phyloP scores from a whole-genome alignment of 305 asterid species.

The Fraxinus xanthoxyloides region DNA sequence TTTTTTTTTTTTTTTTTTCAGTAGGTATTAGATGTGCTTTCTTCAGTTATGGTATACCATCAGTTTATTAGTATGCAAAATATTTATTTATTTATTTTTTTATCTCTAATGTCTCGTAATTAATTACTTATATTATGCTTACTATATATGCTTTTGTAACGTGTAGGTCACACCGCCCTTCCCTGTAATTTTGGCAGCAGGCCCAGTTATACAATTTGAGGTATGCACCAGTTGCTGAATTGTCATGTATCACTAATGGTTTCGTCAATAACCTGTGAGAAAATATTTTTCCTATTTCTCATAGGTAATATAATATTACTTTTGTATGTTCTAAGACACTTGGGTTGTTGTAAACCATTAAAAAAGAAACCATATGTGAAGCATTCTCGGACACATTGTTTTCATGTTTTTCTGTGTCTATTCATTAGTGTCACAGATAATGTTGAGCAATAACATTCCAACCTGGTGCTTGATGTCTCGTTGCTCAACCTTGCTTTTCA shows the following conservation, averaged over 20 bases:
- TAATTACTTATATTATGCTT: not conserved
- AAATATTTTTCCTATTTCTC: not conserved
- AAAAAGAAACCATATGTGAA: not conserved
- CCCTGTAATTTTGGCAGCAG: slow-evolving; percentile 68
- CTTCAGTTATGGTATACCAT: not conserved
- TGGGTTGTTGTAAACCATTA: not conserved
- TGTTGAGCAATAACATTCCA: not conserved
- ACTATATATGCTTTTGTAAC: slow-evolving; percentile 26
- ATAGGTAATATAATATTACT: slow-evolving; percentile 1
- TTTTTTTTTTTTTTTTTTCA: not conserved
- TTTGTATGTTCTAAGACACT: slow-evolving; percentile 3
- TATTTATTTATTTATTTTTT: not conserved
- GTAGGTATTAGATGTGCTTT: not conserved
- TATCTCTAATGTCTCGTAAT: not conserved
- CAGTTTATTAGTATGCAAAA: not conserved
- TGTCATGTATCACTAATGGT: slow-evolving; percentile 4
- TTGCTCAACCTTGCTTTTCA: not conserved
- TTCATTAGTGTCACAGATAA: slow-evolving; percentile 1
- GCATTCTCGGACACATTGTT: not conserved
- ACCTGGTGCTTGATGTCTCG: slow-evolving; percentile 4
- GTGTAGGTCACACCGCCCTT: slow-evolving; percentile 86
- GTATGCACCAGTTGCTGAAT: slow-evolving; percentile 35
- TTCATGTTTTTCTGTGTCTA: not conserved
- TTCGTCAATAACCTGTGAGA: not conserved
- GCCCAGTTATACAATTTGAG: slow-evolving; percentile 88